Base-by-base conservation (phyloP, 768 basidiomycete species). In the Galerina marginata region DNA sequence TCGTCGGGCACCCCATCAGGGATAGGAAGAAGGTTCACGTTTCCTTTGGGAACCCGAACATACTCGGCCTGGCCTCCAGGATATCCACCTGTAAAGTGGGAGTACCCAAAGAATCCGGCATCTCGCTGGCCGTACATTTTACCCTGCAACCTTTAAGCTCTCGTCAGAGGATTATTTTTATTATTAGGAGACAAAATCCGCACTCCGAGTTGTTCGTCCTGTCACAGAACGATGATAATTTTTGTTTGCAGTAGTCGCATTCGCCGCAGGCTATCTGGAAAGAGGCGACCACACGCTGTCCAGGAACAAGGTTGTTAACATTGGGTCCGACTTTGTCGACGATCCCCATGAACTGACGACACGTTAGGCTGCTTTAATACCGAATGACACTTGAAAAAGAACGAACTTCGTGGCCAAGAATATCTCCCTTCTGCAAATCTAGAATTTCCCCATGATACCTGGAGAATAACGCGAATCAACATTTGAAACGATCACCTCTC, bases 241-340 rank as follows among this genome's bases (percentile, higher is more conserved):
- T 90, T 71, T 91, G 72, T 72, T 90, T 74, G 82, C 91, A 93
- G 73, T 84, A 92, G 46, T 79, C 72, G 73, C 90, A 91, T 50
- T 83, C 79, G 2, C 91, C 89, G 65, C 90, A 92, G 0, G 89
- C 88, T 54, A 89, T 86, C 68, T 91, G 89, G 84, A 92, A 92
- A 2, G 86, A 87, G 0, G 85, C 82, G n/a, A 92, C 91, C 55
- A 92, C 90, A 23, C 90, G 83, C 66, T 92, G 85, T 16, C 91
- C 91, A 11, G 77, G 64, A 33, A 81, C 74, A 58, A 91, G 72
- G 48, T 86, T 84, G 40, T 72, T 83, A n/a, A 92, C 86, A 56
- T 79, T 83, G 0, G 85, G 81, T 0, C 91, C 90, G 38, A 91
- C 75, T 54, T 82, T 80, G 61, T 90, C 87, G 36, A 92, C 83